Evolutionary conservation across 2,329 filamentous ascomycete genomes (phyloP).

Genomic region (Pseudophaeomoniella oleicola): DNA sequence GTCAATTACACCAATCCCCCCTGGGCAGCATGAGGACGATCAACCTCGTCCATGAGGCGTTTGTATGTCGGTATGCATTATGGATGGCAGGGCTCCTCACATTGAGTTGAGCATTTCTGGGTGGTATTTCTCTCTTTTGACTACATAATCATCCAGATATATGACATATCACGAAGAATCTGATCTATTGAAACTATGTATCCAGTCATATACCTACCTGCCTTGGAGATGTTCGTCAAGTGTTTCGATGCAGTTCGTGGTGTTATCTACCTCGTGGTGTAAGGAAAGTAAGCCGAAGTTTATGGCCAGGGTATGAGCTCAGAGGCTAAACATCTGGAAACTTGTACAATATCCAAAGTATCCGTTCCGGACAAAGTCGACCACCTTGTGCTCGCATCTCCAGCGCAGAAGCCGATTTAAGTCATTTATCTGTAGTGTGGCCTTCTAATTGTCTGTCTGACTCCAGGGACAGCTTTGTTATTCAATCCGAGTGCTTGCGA

Average conservation of each 20-base stretch:
- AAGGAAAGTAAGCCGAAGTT: too few species aligned
- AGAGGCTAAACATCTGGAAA: neutral
- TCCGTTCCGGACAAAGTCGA: too few species aligned
- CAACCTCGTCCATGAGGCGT: neutral
- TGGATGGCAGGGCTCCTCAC: neutral
- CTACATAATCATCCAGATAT: neutral
- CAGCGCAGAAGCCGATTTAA: too few species aligned
- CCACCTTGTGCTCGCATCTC: too few species aligned
- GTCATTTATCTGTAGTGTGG: too few species aligned
- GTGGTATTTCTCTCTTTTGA: neutral
- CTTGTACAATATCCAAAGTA: neutral
- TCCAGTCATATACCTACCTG: neutral
- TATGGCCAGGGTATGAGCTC: neutral
- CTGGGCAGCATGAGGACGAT: neutral
- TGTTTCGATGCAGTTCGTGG: neutral
- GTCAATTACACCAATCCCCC: neutral
- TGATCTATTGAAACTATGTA: neutral
- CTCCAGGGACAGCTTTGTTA: too few species aligned
- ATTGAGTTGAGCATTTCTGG: neutral
- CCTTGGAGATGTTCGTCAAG: neutral
- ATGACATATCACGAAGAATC: too few species aligned
- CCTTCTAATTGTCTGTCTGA: too few species aligned
- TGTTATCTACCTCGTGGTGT: neutral
- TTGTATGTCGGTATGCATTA: too few species aligned
- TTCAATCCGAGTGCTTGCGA: too few species aligned